Percentiles rank a stretch among this genome's conserved stretches.
These are phyloP conservation scores for Globisporangium solare DNA, from an alignment of 352 stramenopile genomes.

Conservation along the genomic window DNA sequence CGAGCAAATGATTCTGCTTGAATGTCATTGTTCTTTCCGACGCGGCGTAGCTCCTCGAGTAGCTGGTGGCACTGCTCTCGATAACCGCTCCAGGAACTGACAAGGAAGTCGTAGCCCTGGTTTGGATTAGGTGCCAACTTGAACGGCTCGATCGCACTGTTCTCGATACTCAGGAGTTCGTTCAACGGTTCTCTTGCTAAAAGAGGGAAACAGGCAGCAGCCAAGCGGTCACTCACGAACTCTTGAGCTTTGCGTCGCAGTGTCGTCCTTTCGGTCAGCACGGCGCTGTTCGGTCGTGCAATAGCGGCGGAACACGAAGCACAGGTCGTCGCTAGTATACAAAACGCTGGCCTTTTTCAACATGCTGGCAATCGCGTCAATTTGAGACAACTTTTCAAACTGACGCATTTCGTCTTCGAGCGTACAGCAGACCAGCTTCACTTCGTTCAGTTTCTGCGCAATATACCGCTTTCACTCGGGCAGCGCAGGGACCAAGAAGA, in stretches of 20 bases:
- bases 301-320: constrained; percentile 53
- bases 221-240: constrained; percentile 57
- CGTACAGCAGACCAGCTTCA: constrained; percentile 51
- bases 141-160: constrained; percentile 30
- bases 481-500: constrained; percentile 56
- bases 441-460: constrained; percentile 59
- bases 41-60: constrained; percentile 50
- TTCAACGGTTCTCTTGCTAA: constrained; percentile 39
- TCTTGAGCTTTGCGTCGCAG: constrained; percentile 11
- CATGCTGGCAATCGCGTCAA: constrained; percentile 48
- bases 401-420: constrained; percentile 53
- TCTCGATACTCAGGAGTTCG: constrained; percentile 36
- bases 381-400: constrained; percentile 42
- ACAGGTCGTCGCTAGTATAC: constrained; percentile 58
- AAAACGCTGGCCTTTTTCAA: constrained; percentile 42
- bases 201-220: constrained; percentile 53
- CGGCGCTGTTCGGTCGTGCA: constrained; percentile 41
- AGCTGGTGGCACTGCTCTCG: constrained; percentile 32
- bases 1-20: constrained; percentile 40
- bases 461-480: constrained; percentile 73
- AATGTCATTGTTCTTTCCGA: constrained; percentile 65
- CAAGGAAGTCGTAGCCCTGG: constrained; percentile 51
- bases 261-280: background rate
- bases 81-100: constrained; percentile 57
- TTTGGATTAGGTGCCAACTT: constrained; percentile 27